Conservation (phyloP, 306 rosid genomes). For the Benincasa hispida region DNA sequence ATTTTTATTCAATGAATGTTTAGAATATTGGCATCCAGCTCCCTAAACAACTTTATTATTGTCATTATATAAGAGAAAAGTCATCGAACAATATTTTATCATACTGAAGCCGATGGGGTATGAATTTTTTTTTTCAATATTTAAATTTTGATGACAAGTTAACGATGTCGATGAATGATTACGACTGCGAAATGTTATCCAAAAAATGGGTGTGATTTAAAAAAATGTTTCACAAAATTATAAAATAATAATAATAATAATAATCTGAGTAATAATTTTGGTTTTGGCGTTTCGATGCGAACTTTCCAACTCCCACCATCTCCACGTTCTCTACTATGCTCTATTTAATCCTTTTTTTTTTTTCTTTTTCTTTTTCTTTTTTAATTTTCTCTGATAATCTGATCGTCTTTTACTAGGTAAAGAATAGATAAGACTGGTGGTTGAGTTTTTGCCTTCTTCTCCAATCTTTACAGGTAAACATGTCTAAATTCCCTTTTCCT, state of each 20-base stretch:
- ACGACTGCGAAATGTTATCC: not conserved
- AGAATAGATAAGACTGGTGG: constrained; percentile 49
- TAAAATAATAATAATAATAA: not conserved
- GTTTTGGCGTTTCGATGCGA: not conserved
- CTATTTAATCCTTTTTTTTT: not conserved
- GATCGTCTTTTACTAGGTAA: constrained; percentile 33
- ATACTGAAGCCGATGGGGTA: not conserved
- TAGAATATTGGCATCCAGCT: not conserved
- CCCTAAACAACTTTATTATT: not conserved
- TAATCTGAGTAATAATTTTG: not conserved
- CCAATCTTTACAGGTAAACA: constrained; percentile 28
- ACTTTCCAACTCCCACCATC: constrained; percentile 6
- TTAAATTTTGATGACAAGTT: not conserved
- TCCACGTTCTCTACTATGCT: constrained; percentile 10
- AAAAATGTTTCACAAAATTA: not conserved
- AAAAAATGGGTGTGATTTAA: not conserved
- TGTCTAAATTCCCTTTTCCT: not conserved
- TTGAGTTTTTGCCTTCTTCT: constrained; percentile 18
- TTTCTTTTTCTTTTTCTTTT: too few relatives aligned
- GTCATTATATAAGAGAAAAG: not conserved
- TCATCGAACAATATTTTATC: not conserved
- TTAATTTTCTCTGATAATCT: constrained; percentile 3
- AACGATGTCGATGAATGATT: not conserved
- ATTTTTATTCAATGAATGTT: not conserved
- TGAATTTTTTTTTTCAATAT: not conserved